phyloP scores from a whole-genome alignment of 2,329 filamentous ascomycete species.

The Cadophora sp. region DNA sequence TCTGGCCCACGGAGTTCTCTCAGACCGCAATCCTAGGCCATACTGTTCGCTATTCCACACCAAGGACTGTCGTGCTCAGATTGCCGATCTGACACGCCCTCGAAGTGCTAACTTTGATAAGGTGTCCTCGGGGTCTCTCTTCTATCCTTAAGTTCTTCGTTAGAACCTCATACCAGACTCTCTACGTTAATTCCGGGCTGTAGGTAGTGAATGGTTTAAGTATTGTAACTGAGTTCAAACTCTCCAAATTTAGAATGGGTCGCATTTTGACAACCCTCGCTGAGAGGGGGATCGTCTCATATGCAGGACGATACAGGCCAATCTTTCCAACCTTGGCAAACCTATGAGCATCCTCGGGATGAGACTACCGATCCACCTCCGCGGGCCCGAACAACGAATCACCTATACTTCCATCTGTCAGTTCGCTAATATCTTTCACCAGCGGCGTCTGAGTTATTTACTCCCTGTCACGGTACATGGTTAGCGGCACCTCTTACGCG shows the following conservation, averaged over 20 bases:
- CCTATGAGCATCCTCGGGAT: background rate
- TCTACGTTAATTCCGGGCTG: background rate
- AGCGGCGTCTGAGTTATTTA: no score
- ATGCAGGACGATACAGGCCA: background rate
- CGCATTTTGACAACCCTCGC: background rate
- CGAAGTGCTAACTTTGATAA: background rate
- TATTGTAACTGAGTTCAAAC: background rate
- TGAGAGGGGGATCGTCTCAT: background rate
- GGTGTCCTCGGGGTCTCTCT: background rate
- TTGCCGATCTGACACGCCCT: background rate
- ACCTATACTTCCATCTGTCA: constrained; percentile 63
- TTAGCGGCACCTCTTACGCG: no score
- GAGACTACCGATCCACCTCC: constrained; percentile 63
- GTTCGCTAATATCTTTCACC: constrained; percentile 61
- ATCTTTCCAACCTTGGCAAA: background rate
- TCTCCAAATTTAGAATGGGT: background rate
- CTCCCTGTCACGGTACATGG: no score
- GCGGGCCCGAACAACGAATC: constrained; percentile 55
- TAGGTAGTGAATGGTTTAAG: background rate
- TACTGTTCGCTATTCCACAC: background rate
- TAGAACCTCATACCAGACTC: background rate
- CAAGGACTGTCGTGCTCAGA: background rate
- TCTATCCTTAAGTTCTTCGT: background rate
- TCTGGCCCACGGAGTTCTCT: background rate
- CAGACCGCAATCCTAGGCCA: background rate